Evolutionary conservation across 148 eudicot species (phyloP), one percentile per base, ranked within the genome.

Genomic region (Salicornia ramosissima): DNA sequence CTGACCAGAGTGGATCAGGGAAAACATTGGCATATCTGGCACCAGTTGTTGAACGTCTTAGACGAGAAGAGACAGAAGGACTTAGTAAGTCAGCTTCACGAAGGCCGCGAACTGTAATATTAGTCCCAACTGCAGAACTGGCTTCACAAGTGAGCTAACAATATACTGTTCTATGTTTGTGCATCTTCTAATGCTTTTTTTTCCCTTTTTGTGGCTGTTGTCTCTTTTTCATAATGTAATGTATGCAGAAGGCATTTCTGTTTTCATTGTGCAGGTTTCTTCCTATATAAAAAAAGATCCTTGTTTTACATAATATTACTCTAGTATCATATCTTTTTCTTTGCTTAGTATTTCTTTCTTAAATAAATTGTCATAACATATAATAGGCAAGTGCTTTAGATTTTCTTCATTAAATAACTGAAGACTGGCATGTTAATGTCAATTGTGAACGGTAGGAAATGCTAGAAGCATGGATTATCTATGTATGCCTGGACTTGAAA

Each of bases 1-100:
- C 98, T 75, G 98, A 94, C 86, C 97, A 90, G 80, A 94, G 98
- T 94, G 98, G 98, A 58, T 94, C 98, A 60, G 98, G 98, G 57
- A 94, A 94, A 82, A 94, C 98, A 42, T 75, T 94, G 85, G 96
- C 98, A 21, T 94, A 94, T 83, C 86, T 94, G 72, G 73, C 89
- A 53, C 98, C 98, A 72, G 73, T 94, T 57, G 72, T 94, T 61
- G 97, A 94, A 65, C 88, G 90, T 55, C 86, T 94, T 66, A 83
- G 91, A 75, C 84, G 86, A 82, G 97, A 94, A 76, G 98, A 90
- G 80, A 89, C 86, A 50, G 80, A 86, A 76, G 98, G 95, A 77
- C 56, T 76, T 59, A 79, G 89, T 74, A 90, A 87, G 68, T 83
- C 97, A 5, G 77, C 80, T 70, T 68, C 97, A 65, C 79, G 83